A percentile compares a stretch with the other conserved stretches of the same genome.
These are phyloP conservation scores for Prinsepia uniflora DNA, from an alignment of 306 rosid species.

Conservation along the genomic window DNA sequence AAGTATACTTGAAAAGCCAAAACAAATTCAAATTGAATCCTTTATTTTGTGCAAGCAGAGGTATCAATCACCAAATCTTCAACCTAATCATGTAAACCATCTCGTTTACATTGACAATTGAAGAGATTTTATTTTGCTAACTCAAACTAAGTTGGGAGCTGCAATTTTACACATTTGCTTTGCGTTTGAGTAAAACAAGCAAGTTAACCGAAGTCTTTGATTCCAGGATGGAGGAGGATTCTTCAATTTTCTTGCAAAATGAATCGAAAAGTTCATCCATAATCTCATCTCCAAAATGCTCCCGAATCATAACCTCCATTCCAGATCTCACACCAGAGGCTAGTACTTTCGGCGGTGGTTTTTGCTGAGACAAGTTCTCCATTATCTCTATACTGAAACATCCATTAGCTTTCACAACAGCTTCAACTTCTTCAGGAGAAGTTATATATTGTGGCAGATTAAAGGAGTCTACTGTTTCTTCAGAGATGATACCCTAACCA, in stretches of 20 bases:
- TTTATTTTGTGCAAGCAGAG: too few species aligned
- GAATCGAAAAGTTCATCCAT: constrained; percentile 22
- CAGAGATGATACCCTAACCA: constrained; percentile 11
- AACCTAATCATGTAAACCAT: too few species aligned
- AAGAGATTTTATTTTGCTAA: not conserved
- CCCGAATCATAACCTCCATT: constrained; percentile 6
- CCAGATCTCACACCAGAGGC: not conserved
- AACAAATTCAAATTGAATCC: not conserved
- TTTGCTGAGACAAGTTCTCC: constrained; percentile 10
- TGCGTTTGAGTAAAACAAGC: not conserved
- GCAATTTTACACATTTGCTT: not conserved
- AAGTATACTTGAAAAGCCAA: not conserved
- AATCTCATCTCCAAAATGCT: constrained; percentile 24
- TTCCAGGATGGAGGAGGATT: not conserved
- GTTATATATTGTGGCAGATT: not conserved
- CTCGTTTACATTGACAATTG: not conserved
- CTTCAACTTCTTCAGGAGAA: constrained; percentile 20
- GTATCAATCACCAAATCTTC: not conserved
- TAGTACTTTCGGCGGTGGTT: not conserved
- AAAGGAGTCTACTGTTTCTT: constrained; percentile 27
- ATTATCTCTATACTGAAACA: constrained; percentile 18
- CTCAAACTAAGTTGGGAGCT: not conserved
- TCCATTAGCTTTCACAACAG: constrained; percentile 9
- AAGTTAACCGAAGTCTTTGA: not conserved
- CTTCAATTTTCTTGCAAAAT: constrained; percentile 11